Percentiles rank a stretch among this genome's conserved stretches.
Conservation (phyloP, 2,329 filamentous ascomycete genomes). For the Microdochium trichocladiopsis region DNA sequence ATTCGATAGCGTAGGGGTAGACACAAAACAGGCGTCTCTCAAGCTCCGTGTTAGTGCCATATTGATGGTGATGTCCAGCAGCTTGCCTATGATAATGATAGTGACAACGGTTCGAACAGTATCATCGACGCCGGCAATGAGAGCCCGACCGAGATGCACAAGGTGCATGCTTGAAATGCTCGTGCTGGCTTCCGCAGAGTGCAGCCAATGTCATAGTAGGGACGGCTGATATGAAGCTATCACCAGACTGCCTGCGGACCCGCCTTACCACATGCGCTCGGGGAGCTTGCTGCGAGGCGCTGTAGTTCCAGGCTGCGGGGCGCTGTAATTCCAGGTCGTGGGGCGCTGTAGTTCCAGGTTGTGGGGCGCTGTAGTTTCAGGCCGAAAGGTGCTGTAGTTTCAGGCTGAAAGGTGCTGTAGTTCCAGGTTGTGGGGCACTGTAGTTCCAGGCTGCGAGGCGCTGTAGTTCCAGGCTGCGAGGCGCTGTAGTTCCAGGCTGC, state of each 20-base stretch:
- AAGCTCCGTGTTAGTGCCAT: not conserved
- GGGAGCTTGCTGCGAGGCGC: not conserved
- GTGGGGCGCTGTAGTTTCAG: too few species aligned
- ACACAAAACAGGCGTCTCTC: not conserved
- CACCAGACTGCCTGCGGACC: not conserved
- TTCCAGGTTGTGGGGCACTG: too few species aligned
- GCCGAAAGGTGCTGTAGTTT: too few species aligned
- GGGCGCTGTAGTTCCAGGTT: too few species aligned
- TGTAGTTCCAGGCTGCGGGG: too few species aligned
- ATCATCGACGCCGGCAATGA: not conserved
- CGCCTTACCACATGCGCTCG: not conserved
- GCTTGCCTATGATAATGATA: not conserved
- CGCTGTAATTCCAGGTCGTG: too few species aligned
- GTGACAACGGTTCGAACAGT: not conserved
- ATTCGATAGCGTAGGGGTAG: not conserved
- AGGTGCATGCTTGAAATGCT: too few species aligned
- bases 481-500: too few species aligned
- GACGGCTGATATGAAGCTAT: not conserved
- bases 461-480: too few species aligned
- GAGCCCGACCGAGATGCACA: not conserved
- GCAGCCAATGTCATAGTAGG: not conserved
- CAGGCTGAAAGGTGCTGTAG: too few species aligned
- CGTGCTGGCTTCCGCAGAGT: not conserved
- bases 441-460: too few species aligned
- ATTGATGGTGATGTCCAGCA: not conserved